Conservation (phyloP, 2,329 filamentous ascomycete species). For the Pseudopyrenochaeta lycopersici region DNA sequence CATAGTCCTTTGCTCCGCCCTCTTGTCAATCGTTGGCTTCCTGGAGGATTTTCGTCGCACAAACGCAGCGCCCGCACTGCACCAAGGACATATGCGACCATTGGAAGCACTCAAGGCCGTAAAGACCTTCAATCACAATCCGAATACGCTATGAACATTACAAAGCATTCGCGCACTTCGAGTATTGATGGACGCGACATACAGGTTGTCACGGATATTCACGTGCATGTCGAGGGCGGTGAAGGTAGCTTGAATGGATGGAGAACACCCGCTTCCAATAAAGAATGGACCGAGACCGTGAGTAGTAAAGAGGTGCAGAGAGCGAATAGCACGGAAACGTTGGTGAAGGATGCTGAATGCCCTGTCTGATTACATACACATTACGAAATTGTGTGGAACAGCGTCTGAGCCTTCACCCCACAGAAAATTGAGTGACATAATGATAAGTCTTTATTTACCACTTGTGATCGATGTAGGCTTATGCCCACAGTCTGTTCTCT, state of each 20-base stretch:
- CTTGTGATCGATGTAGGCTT: no score
- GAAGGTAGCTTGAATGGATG: conserved; percentile 14
- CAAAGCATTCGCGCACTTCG: conserved; percentile 3
- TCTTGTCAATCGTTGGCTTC: conserved; percentile 33
- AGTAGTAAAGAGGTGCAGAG: neutral
- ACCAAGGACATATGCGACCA: conserved; percentile 15
- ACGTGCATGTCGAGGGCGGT: conserved; percentile 26
- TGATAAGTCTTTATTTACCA: no score
- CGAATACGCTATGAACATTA: conserved; percentile 13
- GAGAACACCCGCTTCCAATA: conserved; percentile 6
- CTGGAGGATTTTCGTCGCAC: conserved; percentile 29
- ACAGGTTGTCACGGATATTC: conserved; percentile 35
- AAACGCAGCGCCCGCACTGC: conserved; percentile 17
- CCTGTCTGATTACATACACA: neutral
- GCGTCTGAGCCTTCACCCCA: no score
- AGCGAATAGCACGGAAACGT: conserved; percentile 18
- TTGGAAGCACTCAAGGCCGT: conserved; percentile 16
- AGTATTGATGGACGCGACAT: conserved; percentile 23
- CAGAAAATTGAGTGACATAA: no score
- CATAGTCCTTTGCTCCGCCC: conserved; percentile 34
- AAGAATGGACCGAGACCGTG: conserved; percentile 5
- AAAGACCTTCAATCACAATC: conserved; percentile 4
- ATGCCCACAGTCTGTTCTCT: no score
- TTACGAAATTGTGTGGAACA: no score
- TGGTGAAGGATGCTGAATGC: conserved; percentile 12